phyloP scores from a whole-genome alignment of 108 stramenopile species.

The Skeletonema marinoi region DNA sequence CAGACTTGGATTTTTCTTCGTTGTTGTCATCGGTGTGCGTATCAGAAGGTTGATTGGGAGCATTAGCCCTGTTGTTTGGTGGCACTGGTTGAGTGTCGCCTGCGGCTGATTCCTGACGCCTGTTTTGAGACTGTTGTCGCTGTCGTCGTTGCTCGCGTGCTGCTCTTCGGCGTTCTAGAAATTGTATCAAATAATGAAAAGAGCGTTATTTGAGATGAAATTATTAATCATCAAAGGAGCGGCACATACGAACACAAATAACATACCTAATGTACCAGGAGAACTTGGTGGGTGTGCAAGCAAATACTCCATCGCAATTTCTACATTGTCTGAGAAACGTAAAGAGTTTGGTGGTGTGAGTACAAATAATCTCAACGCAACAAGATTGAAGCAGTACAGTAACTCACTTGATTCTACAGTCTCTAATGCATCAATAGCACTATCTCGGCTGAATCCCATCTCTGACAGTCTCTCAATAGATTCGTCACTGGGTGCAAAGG shows the following conservation, averaged over 20 bases:
- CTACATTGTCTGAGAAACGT: constrained; percentile 34
- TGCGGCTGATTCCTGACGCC: not conserved
- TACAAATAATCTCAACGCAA: not conserved
- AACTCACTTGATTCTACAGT: not conserved
- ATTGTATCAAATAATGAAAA: not conserved
- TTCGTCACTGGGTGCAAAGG: constrained; percentile 82
- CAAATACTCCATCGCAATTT: constrained; percentile 93
- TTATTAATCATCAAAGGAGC: not conserved
- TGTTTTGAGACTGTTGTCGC: constrained; percentile 14
- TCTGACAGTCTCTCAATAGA: constrained; percentile 72
- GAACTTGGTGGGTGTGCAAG: constrained; percentile 53
- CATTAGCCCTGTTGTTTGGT: not conserved
- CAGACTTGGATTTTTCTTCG: constrained; percentile 22
- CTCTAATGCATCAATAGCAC: constrained; percentile 45
- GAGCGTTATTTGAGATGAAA: not conserved
- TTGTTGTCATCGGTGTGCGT: constrained; percentile 11
- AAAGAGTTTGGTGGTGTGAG: not conserved
- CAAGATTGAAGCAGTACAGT: not conserved
- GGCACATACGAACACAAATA: not conserved
- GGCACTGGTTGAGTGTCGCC: not conserved
- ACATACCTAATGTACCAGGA: constrained; percentile 30
- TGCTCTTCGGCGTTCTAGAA: constrained; percentile 34
- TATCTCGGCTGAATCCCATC: constrained; percentile 92
- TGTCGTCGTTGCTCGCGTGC: constrained; percentile 28
- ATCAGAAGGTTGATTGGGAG: constrained; percentile 8